Evolutionary conservation across 495 filamentous ascomycete genomes (phyloP).

Genomic region (Tetracladium setigerum): DNA sequence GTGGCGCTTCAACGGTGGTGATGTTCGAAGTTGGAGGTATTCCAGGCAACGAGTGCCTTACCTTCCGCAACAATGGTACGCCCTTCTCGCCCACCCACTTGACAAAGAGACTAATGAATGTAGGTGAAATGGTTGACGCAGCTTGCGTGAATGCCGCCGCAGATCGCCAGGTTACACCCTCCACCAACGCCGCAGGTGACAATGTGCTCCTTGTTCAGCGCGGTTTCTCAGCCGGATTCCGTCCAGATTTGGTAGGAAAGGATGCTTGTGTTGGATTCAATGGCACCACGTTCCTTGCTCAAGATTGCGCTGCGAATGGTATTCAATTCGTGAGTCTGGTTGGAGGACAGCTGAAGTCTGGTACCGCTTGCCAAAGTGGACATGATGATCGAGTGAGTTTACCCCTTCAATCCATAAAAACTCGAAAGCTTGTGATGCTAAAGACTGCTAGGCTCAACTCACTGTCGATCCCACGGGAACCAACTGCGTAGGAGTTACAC

Average conservation of each 20-base stretch:
- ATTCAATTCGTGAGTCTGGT: conserved; percentile 21
- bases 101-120: conserved; percentile 4
- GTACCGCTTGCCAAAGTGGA: conserved; percentile 23
- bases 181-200: conserved; percentile 14
- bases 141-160: conserved; percentile 25
- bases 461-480: conserved; percentile 14
- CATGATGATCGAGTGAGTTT: conserved; percentile 19
- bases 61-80: conserved; percentile 27
- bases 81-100: not conserved
- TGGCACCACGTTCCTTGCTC: conserved; percentile 20
- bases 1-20: conserved; percentile 18
- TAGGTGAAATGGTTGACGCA: conserved; percentile 28
- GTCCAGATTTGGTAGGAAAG: conserved; percentile 22
- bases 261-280: conserved; percentile 26
- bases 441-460: conserved; percentile 1
- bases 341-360: conserved; percentile 17
- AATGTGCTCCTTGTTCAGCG: conserved; percentile 23
- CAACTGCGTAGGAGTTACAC: conserved; percentile 21
- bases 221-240: conserved; percentile 19
- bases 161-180: conserved; percentile 27
- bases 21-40: conserved; percentile 25
- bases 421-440: no score
- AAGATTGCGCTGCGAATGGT: conserved; percentile 18
- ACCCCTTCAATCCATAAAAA: not conserved
- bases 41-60: conserved; percentile 25